A percentile compares a stretch with the other conserved stretches of the same genome.
Evolutionary conservation across 441 rosid species (phyloP).

Genomic region (Syzygium malaccense): DNA sequence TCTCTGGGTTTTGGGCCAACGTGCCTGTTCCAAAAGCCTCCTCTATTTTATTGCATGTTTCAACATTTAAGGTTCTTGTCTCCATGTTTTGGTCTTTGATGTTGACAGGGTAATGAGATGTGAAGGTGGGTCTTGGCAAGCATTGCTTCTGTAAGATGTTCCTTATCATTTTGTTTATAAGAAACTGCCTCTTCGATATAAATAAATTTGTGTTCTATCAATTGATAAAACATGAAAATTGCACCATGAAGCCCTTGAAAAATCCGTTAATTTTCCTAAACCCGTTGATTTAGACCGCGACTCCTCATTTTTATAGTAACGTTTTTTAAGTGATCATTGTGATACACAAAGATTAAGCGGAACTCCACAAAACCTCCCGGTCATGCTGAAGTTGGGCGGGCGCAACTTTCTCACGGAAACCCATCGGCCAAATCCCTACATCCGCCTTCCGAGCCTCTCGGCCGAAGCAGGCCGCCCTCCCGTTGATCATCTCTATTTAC

Average conservation of each 20-base stretch:
- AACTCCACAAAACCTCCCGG: background rate
- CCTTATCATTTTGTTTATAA: background rate
- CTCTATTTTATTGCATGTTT: background rate
- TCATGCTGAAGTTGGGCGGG: background rate
- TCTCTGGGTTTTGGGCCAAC: background rate
- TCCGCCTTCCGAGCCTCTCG: background rate
- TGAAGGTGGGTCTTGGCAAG: background rate
- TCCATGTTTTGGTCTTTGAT: background rate
- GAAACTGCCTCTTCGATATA: accelerated
- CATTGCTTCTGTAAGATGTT: background rate
- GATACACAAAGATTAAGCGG: background rate
- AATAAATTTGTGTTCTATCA: background rate
- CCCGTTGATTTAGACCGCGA: background rate
- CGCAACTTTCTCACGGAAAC: background rate
- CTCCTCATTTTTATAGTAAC: background rate
- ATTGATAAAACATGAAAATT: background rate
- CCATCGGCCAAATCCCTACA: background rate
- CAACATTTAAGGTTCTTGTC: background rate
- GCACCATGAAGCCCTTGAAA: background rate
- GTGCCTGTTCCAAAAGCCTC: background rate
- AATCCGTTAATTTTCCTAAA: background rate
- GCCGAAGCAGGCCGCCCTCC: background rate
- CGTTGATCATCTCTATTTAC: background rate
- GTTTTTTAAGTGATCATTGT: background rate
- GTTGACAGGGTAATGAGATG: background rate